phyloP scores from a whole-genome alignment of 768 basidiomycete species.

The Cyclocybe aegerita region DNA sequence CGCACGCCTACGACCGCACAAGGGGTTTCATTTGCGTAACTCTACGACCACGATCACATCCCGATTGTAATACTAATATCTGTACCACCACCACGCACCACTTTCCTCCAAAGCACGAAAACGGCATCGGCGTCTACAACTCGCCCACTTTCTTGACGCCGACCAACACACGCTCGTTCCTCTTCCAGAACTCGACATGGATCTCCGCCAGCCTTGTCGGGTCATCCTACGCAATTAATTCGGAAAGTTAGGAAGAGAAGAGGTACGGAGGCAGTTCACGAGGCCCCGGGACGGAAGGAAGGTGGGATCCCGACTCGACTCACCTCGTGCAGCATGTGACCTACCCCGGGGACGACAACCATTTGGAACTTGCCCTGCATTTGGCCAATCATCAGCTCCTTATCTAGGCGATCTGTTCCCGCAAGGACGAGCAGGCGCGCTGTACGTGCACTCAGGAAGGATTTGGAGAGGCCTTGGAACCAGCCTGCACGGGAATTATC shows the following conservation, averaged over 20 bases:
- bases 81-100: background rate
- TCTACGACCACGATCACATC: too few species aligned
- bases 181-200: slow-evolving; percentile 85
- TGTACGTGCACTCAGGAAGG: slow-evolving; percentile 74
- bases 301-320: slow-evolving; percentile 14
- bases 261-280: background rate
- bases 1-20: too few species aligned
- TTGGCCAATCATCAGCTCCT: slow-evolving; percentile 92
- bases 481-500: slow-evolving; percentile 56
- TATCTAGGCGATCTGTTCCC: slow-evolving; percentile 90
- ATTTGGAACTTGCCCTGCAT: slow-evolving; percentile 98
- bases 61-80: background rate
- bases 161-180: slow-evolving; percentile 73
- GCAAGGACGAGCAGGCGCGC: slow-evolving; percentile 90
- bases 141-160: slow-evolving; percentile 64
- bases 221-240: slow-evolving; percentile 63
- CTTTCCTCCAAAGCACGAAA: background rate
- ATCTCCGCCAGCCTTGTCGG: slow-evolving; percentile 79
- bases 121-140: slow-evolving; percentile 17
- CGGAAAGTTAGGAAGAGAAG: background rate
- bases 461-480: slow-evolving; percentile 82
- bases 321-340: slow-evolving; percentile 95
- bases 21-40: too few species aligned
- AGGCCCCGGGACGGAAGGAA: background rate
- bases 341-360: slow-evolving; percentile 81